Evolutionary conservation across 2,329 filamentous ascomycete genomes (phyloP).

Genomic region (Colletotrichum melonis): DNA sequence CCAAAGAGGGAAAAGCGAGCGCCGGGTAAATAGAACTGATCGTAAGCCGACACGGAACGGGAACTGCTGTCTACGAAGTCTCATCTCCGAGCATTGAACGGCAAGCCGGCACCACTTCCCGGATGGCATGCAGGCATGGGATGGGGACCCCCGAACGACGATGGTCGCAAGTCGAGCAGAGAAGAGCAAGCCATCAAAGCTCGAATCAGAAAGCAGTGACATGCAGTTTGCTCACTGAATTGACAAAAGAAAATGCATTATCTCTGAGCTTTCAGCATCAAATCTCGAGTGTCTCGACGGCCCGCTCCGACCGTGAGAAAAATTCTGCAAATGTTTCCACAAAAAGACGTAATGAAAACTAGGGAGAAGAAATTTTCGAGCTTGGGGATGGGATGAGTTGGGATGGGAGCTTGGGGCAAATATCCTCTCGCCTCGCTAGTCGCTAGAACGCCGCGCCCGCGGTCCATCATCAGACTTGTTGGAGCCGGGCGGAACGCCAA

Average conservation of each 20-base stretch:
- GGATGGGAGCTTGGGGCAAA: slow-evolving; percentile 18
- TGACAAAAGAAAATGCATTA: slow-evolving; percentile 5
- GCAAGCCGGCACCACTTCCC: slow-evolving; percentile 3
- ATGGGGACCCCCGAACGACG: not conserved
- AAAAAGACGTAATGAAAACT: slow-evolving; percentile 32
- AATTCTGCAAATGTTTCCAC: slow-evolving; percentile 28
- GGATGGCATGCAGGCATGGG: not conserved
- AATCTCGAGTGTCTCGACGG: slow-evolving; percentile 9
- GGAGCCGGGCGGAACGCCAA: not conserved
- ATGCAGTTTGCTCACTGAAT: not conserved
- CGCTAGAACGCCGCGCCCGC: not conserved
- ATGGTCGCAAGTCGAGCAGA: too few species aligned
- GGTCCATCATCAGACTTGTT: slow-evolving; percentile 10
- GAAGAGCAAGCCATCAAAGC: too few species aligned
- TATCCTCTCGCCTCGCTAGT: slow-evolving; percentile 14
- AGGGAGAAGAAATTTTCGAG: slow-evolving; percentile 12
- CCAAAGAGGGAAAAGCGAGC: not conserved
- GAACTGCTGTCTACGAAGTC: not conserved
- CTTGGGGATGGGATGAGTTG: slow-evolving; percentile 2
- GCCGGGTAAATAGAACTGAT: not conserved
- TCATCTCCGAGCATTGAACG: slow-evolving; percentile 3
- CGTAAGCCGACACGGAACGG: slow-evolving; percentile 18
- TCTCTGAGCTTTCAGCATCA: not conserved
- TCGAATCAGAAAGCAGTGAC: not conserved
- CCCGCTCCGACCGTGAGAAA: slow-evolving; percentile 24